Evolutionary conservation across 495 filamentous ascomycete species (phyloP).

Genomic region (Amphirosellinia nigrospora): DNA sequence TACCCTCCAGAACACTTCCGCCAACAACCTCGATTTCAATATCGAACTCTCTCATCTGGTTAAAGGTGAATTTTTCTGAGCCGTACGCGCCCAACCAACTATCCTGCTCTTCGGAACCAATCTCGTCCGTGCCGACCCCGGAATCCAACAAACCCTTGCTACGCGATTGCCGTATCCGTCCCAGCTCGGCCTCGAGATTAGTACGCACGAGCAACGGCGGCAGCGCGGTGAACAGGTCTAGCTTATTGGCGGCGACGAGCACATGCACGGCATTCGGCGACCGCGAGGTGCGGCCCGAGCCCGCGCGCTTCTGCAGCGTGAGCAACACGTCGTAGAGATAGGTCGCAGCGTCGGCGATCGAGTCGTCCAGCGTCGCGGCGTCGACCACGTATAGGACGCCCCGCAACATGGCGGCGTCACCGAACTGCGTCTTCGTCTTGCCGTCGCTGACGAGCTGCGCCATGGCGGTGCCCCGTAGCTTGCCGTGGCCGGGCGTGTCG

Average conservation of each 20-base stretch:
- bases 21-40: conserved; percentile 79
- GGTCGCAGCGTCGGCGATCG: conserved; percentile 42
- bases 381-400: conserved; percentile 84
- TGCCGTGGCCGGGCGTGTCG: conserved; percentile 95
- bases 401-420: conserved; percentile 52
- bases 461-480: conserved; percentile 73
- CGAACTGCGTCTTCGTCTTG: conserved; percentile 48
- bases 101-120: conserved; percentile 68
- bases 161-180: conserved; percentile 75
- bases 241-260: conserved; percentile 89
- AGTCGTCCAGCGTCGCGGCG: conserved; percentile 69
- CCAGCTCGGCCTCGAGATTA: conserved; percentile 81
- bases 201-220: conserved; percentile 78
- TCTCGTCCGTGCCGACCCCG: conserved; percentile 64
- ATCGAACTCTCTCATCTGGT: conserved; percentile 80
- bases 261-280: conserved; percentile 70
- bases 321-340: conserved; percentile 90
- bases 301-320: conserved; percentile 75
- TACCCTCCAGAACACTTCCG: conserved; percentile 75
- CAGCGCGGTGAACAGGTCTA: conserved; percentile 92
- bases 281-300: conserved; percentile 61
- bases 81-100: conserved; percentile 83
- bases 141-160: conserved; percentile 83
- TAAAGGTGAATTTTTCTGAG: conserved; percentile 77
- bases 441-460: conserved; percentile 49